Evolutionary conservation across 306 rosid species (phyloP), one percentile per base, ranked within the genome.

Genomic region (Senna siamea): DNA sequence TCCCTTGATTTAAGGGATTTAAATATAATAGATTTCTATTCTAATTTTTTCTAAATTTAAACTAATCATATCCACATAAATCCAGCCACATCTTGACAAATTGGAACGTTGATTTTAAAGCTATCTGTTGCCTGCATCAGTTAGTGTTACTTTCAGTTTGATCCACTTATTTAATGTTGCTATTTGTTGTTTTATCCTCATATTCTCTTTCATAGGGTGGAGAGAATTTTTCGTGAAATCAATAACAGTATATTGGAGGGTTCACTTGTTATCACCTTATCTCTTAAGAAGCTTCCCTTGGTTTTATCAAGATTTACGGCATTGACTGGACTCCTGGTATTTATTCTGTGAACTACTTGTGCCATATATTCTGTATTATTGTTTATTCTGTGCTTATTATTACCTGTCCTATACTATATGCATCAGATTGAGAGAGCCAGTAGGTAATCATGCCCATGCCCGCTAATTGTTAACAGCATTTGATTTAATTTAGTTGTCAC

Each of bases 271-370:
- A 8, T 91, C 82, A 91, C 97, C 40, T 78, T 94, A 74, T 6
- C 47, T 1, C 96, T 94, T 23, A 69, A 79, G 83, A 88, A 85
- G 86, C 93, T 94, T 76, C 89, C 93, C 0, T 56, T 85, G 67
- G 98, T 89, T 66, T 79, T 94, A 66, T 80, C 88, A 62, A 94
- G 87, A 87, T 87, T 94, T 61, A 88, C 95, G 0, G 98, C 98
- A 51, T 81, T 94, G 80, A 89, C 96, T 46, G 98, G 98, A 80
- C 97, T 94, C 70, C 85, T 94, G 95, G 98, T 94, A 91, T 56
- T 17, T 72, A 53, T 77, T 70, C 26, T 43, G 28, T 44, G 76
- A 46, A 75, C 51, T 69, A 65, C 43, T 37, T 26, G 38, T 20
- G 2, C 54, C 50, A n/a, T 57, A 14, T 35, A 17, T 51, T 63